Base-by-base conservation (phyloP, 768 basidiomycete species). In the Boletus subparvulus region DNA sequence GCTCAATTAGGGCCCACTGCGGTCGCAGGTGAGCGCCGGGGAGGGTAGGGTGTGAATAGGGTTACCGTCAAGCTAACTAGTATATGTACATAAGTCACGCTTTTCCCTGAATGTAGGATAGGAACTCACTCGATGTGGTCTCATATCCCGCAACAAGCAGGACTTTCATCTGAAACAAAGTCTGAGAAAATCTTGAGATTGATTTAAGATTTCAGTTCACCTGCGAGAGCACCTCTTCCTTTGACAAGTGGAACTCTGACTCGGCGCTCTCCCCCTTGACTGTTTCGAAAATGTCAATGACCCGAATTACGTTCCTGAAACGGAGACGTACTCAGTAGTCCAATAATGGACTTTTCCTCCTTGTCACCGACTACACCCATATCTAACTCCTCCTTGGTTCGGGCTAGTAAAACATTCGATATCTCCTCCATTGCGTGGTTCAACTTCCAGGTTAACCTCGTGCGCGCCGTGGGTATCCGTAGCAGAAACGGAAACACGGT, bases 1-100 rank as follows among this genome's bases (percentile, higher is more conserved):
- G 76, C 59, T 85, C 84, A 16, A 85, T 78, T 0, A 87, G 72
- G 3, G 82, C 80, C 83, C 84, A 86, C 80, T 81, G 35, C 2
- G 37, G 36, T 19, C 3, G 3, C 4, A 19, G 13, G 16, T 55
- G 19, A 57, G 54, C 5, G 3, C 12, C 2, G 10, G 40, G 8
- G 13, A 4, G 14, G 24, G 1, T 3, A 32, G 16, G 2, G 2
- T 17, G 9, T 9, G n/a, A 19, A 39, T 36, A 30, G 6, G 2
- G 21, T 54, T 52, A 66, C 65, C 50, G 65, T 68, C 48, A 69
- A 30, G 37, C 54, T 61, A 30, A 64, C 67, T 69, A 45, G 6
- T 0, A 39, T 8, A 4, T 21, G 21, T 21, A 50, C 7, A n/a
- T 53, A 2, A 52, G 55, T 47, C 40, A 49, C 17, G 6, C 17